These are phyloP conservation scores for Yarrowia hollandica DNA, from an alignment of 805 yeast species.

Conservation along the genomic window DNA sequence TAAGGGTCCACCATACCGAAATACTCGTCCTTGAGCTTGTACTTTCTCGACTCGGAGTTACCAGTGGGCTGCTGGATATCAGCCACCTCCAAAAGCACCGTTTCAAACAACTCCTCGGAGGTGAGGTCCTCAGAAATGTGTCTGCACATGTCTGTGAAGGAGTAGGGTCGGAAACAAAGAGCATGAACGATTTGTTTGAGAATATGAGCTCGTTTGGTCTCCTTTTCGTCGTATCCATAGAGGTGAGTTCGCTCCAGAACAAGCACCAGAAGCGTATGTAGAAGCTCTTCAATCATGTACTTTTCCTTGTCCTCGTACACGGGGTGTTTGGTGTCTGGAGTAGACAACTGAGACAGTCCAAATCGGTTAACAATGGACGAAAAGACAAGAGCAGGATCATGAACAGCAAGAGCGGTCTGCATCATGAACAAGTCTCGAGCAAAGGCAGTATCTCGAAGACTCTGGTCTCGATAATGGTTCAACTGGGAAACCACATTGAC, in stretches of 20 bases:
- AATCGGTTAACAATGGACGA: constrained; percentile 61
- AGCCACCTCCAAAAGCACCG: constrained; percentile 56
- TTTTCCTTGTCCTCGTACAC: constrained; percentile 50
- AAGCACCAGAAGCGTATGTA: constrained; percentile 64
- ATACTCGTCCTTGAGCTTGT: constrained; percentile 60
- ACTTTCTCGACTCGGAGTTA: constrained; percentile 59
- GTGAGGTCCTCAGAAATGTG: constrained; percentile 75
- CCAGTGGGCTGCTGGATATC: constrained; percentile 62
- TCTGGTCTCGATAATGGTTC: constrained; percentile 73
- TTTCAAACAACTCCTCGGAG: constrained; percentile 72
- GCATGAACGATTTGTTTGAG: constrained; percentile 76
- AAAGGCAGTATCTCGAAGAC: constrained; percentile 79
- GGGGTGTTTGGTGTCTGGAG: constrained; percentile 39
- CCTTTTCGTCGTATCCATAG: constrained; percentile 49
- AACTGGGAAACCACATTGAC: constrained; percentile 74
- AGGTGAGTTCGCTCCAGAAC: constrained; percentile 67
- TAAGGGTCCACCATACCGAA: constrained; percentile 71
- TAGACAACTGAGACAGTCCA: constrained; percentile 50
- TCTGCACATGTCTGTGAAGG: constrained; percentile 67
- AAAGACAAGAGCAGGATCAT: constrained; percentile 57
- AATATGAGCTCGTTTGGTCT: constrained; percentile 53
- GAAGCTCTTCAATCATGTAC: constrained; percentile 76
- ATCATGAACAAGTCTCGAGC: constrained; percentile 72
- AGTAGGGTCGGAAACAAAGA: constrained; percentile 71
- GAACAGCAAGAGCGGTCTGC: constrained; percentile 59